A percentile compares a stretch with the other conserved stretches of the same genome.
Conservation (phyloP, 306 rosid genomes). For the Sechiopsis laciniata region DNA sequence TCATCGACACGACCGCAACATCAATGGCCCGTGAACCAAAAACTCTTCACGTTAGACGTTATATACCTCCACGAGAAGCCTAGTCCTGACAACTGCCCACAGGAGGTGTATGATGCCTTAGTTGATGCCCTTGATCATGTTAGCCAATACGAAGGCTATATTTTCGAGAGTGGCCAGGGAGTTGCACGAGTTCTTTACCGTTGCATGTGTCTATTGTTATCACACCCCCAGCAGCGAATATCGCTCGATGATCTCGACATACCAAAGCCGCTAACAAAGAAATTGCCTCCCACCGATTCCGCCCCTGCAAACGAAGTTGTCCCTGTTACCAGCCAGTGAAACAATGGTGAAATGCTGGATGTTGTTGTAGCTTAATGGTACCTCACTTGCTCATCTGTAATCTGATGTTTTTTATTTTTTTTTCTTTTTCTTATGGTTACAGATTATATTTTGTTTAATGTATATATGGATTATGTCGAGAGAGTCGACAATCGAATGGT, state of each 20-base stretch:
- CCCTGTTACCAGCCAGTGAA: constrained; percentile 46
- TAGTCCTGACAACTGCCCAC: constrained; percentile 90
- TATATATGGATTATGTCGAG: background rate
- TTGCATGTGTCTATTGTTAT: constrained; percentile 48
- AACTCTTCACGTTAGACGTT: constrained; percentile 76
- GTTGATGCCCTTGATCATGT: constrained; percentile 86
- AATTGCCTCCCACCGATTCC: constrained; percentile 46
- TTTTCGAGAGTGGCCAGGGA: constrained; percentile 89
- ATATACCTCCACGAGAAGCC: constrained; percentile 96
- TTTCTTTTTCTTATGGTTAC: background rate
- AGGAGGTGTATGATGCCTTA: constrained; percentile 72
- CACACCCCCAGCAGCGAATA: constrained; percentile 90
- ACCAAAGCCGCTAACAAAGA: constrained; percentile 68
- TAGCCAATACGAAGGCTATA: constrained; percentile 84
- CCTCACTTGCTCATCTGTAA: constrained; percentile 11
- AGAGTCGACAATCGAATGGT: background rate
- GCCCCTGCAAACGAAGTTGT: constrained; percentile 44
- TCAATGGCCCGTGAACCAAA: constrained; percentile 74
- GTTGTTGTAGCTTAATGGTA: constrained; percentile 12
- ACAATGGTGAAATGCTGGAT: background rate
- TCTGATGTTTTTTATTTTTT: background rate
- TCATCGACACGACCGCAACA: constrained; percentile 60
- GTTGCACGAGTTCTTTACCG: constrained; percentile 63
- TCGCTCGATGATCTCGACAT: constrained; percentile 62
- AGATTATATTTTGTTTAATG: constrained; percentile 1